phyloP scores from a whole-genome alignment of 176 grass and related monocot genomes.

The Otatea glauca region DNA sequence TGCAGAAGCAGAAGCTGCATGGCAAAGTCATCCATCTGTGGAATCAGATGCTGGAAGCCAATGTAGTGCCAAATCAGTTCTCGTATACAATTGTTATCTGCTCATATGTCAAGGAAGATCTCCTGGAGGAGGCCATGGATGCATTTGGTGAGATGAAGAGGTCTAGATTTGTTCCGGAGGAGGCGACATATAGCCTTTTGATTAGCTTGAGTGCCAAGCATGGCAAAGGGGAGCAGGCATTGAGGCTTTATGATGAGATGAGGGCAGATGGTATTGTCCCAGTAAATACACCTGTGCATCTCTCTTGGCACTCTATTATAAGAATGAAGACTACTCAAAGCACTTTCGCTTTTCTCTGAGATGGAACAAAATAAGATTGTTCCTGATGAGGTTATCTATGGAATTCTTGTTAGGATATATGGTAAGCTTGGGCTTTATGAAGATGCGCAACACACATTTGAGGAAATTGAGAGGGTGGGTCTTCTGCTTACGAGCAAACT shows the following conservation, averaged over 20 bases:
- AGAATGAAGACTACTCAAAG: constrained; percentile 90
- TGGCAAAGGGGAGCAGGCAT: constrained; percentile 65
- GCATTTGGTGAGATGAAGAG: constrained; percentile 63
- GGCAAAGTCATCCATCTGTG: constrained; percentile 70
- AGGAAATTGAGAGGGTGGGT: constrained; percentile 63
- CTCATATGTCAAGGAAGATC: constrained; percentile 63
- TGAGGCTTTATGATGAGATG: constrained; percentile 82
- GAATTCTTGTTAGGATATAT: constrained; percentile 87
- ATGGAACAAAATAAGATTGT: constrained; percentile 70
- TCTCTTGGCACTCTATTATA: constrained; percentile 68
- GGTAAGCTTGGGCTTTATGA: constrained; percentile 83
- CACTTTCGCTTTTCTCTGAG: constrained; percentile 68
- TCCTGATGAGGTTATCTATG: constrained; percentile 89
- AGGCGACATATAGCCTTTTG: constrained; percentile 63
- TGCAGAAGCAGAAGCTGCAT: constrained; percentile 94
- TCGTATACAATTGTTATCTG: constrained; percentile 68
- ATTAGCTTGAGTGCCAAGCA: constrained; percentile 68
- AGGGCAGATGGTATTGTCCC: constrained; percentile 50
- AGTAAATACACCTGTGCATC: constrained; percentile 94
- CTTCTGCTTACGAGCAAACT: constrained; percentile 75
- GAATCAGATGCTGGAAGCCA: constrained; percentile 68
- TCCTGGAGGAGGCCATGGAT: constrained; percentile 68
- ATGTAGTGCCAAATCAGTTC: constrained; percentile 65
- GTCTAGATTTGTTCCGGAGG: constrained; percentile 56
- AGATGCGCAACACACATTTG: constrained; percentile 65